Percentiles rank a stretch among this genome's conserved stretches.
These are phyloP conservation scores for barley (Hordeum vulgare) DNA, from an alignment of 176 grass and related monocot genomes.

Conservation along the genomic window MorexV3_pseudomolecules_assembly NC_058523.1:35491855-35492354, in stretches of 20 bases:
- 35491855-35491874: slow-evolving; percentile 42
- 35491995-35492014: slow-evolving; percentile 43
- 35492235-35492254: background rate
- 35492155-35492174: background rate
- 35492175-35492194: slow-evolving; percentile 5
- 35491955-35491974: slow-evolving; percentile 43
- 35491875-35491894: slow-evolving; percentile 48
- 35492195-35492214: background rate
- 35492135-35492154: slow-evolving; percentile 13
- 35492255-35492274: slow-evolving; percentile 10
- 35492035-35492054: slow-evolving; percentile 57
- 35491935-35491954: slow-evolving; percentile 46
- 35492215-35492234: background rate
- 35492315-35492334: slow-evolving; percentile 2
- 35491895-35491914: slow-evolving; percentile 41
- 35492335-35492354: background rate
- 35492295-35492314: background rate
- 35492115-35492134: background rate
- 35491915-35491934: slow-evolving; percentile 39
- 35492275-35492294: background rate
- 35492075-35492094: slow-evolving; percentile 32
- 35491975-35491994: slow-evolving; percentile 49
- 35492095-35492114: slow-evolving; percentile 22
- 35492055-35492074: slow-evolving; percentile 18
- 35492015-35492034: slow-evolving; percentile 45